Conservation (phyloP, 75 land plant genomes). For the Cupressus sempervirens region DNA sequence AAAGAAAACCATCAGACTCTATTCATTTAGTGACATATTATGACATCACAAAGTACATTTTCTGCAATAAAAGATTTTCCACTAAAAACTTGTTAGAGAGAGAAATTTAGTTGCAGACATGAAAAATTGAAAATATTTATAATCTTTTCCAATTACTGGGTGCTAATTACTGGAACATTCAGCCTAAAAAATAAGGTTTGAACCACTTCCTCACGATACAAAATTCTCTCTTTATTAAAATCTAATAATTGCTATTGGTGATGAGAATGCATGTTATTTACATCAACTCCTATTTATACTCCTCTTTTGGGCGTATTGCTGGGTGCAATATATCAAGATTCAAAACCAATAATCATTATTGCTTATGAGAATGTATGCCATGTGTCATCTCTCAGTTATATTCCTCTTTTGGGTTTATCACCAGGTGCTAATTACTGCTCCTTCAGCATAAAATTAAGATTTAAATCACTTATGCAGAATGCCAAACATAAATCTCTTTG, state of each 20-base stretch:
- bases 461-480: background rate
- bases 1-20: conserved; percentile 13
- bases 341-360: background rate
- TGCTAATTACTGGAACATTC: background rate
- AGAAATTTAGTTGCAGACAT: background rate
- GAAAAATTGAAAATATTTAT: background rate
- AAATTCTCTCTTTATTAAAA: background rate
- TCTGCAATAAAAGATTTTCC: background rate
- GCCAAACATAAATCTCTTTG: background rate
- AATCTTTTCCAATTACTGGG: background rate
- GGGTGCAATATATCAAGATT: background rate
- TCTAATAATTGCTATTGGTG: too few species aligned
- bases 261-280: background rate
- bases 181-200: background rate
- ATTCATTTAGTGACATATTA: background rate
- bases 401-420: background rate
- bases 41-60: background rate
- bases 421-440: background rate
- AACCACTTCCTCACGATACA: background rate
- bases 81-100: background rate
- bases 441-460: background rate
- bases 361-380: background rate
- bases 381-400: background rate
- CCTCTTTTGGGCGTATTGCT: background rate
- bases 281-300: background rate